Percentiles rank a stretch among this genome's conserved stretches.
phyloP scores from a whole-genome alignment of 805 yeast species.

The Candida odintsovae region DNA sequence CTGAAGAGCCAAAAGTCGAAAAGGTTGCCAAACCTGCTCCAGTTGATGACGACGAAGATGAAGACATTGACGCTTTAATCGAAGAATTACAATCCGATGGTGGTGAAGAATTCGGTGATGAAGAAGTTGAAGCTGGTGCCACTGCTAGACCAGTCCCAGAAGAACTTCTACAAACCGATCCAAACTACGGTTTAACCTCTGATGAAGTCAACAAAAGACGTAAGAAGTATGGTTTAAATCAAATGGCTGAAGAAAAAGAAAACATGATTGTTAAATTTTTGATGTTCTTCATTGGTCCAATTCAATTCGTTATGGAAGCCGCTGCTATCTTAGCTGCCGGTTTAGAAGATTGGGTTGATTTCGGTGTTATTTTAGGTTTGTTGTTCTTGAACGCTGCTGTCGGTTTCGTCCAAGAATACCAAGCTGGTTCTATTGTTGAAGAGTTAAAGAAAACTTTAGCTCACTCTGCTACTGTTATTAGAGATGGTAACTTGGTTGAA shows the following conservation, averaged over 20 bases:
- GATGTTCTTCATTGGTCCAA: constrained; percentile 90
- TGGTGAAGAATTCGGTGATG: constrained; percentile 50
- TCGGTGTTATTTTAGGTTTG: constrained; percentile 93
- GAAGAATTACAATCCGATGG: constrained; percentile 69
- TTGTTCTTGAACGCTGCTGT: constrained; percentile 83
- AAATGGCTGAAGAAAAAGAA: constrained; percentile 87
- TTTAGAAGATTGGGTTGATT: constrained; percentile 97
- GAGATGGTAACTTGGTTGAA: constrained; percentile 76
- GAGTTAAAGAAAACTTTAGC: constrained; percentile 95
- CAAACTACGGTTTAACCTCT: constrained; percentile 64
- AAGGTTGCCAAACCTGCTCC: constrained; percentile 47
- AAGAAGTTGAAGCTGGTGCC: constrained; percentile 43
- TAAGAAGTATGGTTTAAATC: constrained; percentile 86
- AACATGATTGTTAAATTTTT: constrained; percentile 72
- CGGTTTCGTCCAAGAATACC: constrained; percentile 96
- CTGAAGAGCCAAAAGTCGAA: constrained; percentile 45
- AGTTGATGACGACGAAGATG: constrained; percentile 47
- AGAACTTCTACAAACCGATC: constrained; percentile 78
- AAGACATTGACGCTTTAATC: constrained; percentile 67
- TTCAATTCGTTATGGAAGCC: constrained; percentile 96
- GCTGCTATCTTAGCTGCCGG: constrained; percentile 95
- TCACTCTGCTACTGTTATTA: constrained; percentile 77
- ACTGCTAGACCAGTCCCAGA: constrained; percentile 80
- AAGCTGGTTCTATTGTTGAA: constrained; percentile 96
- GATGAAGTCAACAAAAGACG: constrained; percentile 80